Evolutionary conservation across 345 rosid genomes (phyloP).

Genomic region (Citrus inodora): DNA sequence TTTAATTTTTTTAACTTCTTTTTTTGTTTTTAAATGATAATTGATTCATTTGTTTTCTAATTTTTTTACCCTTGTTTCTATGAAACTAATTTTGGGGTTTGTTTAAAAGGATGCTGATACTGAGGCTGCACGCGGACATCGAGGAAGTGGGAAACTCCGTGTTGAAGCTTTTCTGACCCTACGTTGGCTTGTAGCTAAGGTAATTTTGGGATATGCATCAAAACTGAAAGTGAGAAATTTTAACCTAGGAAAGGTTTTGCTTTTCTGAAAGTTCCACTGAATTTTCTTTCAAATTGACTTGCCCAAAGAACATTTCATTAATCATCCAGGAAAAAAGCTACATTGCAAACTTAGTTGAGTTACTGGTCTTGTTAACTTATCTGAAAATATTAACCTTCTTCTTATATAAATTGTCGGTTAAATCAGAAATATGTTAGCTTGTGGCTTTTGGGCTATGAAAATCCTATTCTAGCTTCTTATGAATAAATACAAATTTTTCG

Average conservation of each 20-base stretch:
- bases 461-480: background rate
- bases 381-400: background rate
- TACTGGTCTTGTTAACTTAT: no score
- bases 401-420: background rate
- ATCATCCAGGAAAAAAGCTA: no score
- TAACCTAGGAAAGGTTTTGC: background rate
- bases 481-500: background rate
- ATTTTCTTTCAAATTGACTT: background rate
- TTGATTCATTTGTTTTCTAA: conserved; percentile 5
- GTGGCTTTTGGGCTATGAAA: background rate
- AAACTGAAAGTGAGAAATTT: background rate
- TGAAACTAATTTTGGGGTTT: conserved; percentile 23
- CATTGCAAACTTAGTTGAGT: no score
- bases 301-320: background rate
- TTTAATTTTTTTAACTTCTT: background rate
- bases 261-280: background rate
- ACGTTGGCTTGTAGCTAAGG: conserved; percentile 86
- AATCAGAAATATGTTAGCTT: background rate
- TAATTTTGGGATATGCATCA: conserved; percentile 21
- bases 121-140: conserved; percentile 80
- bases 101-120: conserved; percentile 71
- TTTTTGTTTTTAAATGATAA: background rate
- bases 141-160: conserved; percentile 75
- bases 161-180: conserved; percentile 74
- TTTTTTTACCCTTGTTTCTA: background rate